Conservation (phyloP, 2,329 filamentous ascomycete species). For the Truncatella angustata region DNA sequence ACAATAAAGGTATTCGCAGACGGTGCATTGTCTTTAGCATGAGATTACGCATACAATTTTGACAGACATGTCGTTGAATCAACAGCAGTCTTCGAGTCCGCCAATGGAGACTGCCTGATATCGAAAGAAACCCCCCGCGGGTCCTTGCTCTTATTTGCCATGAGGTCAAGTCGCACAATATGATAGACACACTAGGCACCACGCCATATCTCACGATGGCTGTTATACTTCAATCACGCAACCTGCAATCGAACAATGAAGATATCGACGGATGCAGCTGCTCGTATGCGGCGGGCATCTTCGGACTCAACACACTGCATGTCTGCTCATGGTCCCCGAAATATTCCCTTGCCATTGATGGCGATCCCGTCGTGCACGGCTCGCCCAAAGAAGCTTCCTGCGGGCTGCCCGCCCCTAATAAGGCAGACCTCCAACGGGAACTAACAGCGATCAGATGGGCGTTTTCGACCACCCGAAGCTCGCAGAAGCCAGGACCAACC, state of each 20-base stretch:
- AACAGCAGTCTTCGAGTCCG: too few relatives aligned
- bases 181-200: too few relatives aligned
- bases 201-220: background rate
- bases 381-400: background rate
- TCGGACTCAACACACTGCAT: background rate
- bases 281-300: background rate
- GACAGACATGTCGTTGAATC: too few relatives aligned
- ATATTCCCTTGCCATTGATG: background rate
- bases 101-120: too few relatives aligned
- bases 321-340: background rate
- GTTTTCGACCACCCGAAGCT: background rate
- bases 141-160: too few relatives aligned
- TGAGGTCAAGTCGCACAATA: too few relatives aligned
- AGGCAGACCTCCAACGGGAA: slow-evolving; percentile 1
- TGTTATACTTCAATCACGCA: background rate
- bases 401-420: background rate
- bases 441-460: background rate
- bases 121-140: too few relatives aligned
- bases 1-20: too few relatives aligned
- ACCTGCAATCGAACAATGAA: background rate
- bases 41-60: too few relatives aligned
- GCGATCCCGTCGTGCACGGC: background rate
- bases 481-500: too few relatives aligned
- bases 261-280: background rate
- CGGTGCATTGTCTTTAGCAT: too few relatives aligned